These are phyloP conservation scores for Lolium perenne DNA, from an alignment of 176 grass and related monocot species.

Conservation along the genomic window DNA sequence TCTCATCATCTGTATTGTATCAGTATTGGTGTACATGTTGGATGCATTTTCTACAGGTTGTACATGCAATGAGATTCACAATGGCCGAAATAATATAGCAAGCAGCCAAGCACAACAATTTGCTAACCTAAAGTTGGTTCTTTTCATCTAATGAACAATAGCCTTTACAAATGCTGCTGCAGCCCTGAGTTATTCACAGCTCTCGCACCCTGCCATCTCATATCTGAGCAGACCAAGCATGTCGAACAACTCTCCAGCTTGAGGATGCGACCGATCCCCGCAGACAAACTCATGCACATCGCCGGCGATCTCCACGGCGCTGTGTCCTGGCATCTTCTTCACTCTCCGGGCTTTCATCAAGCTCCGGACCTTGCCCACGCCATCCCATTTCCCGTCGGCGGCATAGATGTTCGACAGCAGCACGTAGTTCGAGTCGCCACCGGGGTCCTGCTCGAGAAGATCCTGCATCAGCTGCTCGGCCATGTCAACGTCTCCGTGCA, in stretches of 20 bases:
- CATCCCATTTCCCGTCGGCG: constrained; percentile 56
- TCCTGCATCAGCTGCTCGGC: constrained; percentile 66
- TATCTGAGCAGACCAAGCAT: constrained; percentile 55
- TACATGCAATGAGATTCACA: not conserved
- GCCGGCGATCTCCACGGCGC: constrained; percentile 60
- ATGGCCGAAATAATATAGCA: not conserved
- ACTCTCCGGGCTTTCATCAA: constrained; percentile 62
- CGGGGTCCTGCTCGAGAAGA: constrained; percentile 66
- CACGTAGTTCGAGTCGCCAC: constrained; percentile 63
- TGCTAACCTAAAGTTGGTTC: not conserved
- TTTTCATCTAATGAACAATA: not conserved
- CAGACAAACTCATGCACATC: constrained; percentile 67
- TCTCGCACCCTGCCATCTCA: constrained; percentile 44
- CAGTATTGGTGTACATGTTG: not conserved
- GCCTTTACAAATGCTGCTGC: not conserved
- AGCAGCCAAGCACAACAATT: not conserved
- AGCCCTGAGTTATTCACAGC: not conserved
- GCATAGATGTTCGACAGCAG: constrained; percentile 82
- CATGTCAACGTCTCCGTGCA: constrained; percentile 52
- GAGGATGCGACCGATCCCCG: constrained; percentile 50
- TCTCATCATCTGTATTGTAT: too few species aligned
- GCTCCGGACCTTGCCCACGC: constrained; percentile 51
- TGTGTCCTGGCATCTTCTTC: constrained; percentile 64
- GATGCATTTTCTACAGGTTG: not conserved
- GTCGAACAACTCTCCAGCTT: constrained; percentile 41